A percentile compares a stretch with the other conserved stretches of the same genome.
Evolutionary conservation across 2,329 filamentous ascomycete species (phyloP).

Genomic region (Cryphonectria japonica): DNA sequence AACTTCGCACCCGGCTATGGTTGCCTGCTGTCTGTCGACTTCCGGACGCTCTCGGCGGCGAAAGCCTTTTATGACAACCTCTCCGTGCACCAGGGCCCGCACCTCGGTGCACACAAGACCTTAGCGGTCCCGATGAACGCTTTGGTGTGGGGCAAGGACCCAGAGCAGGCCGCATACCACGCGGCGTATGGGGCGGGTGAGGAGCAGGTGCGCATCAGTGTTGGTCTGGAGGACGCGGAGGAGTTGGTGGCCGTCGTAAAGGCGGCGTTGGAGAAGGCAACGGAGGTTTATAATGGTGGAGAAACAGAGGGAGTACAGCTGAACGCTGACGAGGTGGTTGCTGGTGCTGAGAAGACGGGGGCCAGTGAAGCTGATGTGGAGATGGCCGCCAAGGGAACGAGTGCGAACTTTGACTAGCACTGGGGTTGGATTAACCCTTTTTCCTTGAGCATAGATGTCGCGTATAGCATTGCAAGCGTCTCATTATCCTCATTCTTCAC

Average conservation of each 20-base stretch:
- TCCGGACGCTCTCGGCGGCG: constrained; percentile 46
- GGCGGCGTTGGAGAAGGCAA: constrained; percentile 39
- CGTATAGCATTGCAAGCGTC: constrained; percentile 2
- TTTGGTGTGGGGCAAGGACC: constrained; percentile 46
- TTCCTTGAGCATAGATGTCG: not conserved
- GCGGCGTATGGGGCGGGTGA: constrained; percentile 43
- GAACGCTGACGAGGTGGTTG: constrained; percentile 4
- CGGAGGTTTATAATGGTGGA: not conserved
- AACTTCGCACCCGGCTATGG: constrained; percentile 59
- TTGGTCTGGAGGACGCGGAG: constrained; percentile 49
- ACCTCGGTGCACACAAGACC: constrained; percentile 57
- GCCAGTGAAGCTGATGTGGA: constrained; percentile 3
- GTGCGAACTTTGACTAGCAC: not conserved
- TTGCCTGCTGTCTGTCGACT: constrained; percentile 57
- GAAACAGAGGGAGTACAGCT: not conserved
- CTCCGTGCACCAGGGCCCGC: constrained; percentile 55
- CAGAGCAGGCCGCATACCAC: constrained; percentile 43
- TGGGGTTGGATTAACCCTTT: not conserved
- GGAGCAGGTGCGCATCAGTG: constrained; percentile 51
- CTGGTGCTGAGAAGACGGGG: not conserved
- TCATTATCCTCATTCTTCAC: constrained; percentile 16
- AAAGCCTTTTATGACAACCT: constrained; percentile 54
- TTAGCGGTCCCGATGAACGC: constrained; percentile 53
- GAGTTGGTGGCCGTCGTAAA: constrained; percentile 46
- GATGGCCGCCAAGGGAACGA: constrained; percentile 8